Evolutionary conservation across 495 filamentous ascomycete species (phyloP), one percentile per base, ranked within the genome.

Genomic region (Rhizodiscina lignyota): DNA sequence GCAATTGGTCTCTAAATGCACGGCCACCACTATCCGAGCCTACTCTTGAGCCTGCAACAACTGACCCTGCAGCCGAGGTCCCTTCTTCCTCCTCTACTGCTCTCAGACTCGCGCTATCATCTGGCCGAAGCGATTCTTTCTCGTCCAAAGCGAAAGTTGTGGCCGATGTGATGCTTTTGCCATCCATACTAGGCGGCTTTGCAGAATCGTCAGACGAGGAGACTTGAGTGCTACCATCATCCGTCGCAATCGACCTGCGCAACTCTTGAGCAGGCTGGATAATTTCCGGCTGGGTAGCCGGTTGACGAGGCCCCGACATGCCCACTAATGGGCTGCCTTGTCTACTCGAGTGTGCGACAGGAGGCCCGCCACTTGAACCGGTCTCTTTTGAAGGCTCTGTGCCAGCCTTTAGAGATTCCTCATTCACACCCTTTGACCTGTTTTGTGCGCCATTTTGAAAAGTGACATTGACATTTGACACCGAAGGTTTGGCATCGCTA

Each of bases 61-160:
- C 71, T 27, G 83, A 85, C 16, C 73, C 77, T 35, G 72, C 44
- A 20, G 68, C 60, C 50, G 82, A 85, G 37, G 83, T 74, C 17
- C 73, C 67, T 45, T 91, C 83, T 41, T 93, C 86, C 46, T 94
- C 86, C 40, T 92, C 85, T 8, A 74, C 72, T 21, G 83, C 85
- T 55, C 86, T 83, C 15, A 87, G 74, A 49, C 84, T 93, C 13
- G 86, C 86, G 51, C 86, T 93, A 43, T 94, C 86, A 59, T 93
- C 86, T 3, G 85, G 86, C 2, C 83, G 77, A 20, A 93, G 62
- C 8, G 86, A 93, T 45, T 93, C 85, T 50, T 93, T 94, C 55
- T 94, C 86, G 50, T 94, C 86, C 54, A 93, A 61, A 12, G 80
- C 84, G 56, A 89, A 92, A 2, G 85, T 92, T 2, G 79, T 87